These are phyloP conservation scores for Marvania coccoides DNA, from an alignment of 139 green algal genomes.

Conservation along the genomic window DNA sequence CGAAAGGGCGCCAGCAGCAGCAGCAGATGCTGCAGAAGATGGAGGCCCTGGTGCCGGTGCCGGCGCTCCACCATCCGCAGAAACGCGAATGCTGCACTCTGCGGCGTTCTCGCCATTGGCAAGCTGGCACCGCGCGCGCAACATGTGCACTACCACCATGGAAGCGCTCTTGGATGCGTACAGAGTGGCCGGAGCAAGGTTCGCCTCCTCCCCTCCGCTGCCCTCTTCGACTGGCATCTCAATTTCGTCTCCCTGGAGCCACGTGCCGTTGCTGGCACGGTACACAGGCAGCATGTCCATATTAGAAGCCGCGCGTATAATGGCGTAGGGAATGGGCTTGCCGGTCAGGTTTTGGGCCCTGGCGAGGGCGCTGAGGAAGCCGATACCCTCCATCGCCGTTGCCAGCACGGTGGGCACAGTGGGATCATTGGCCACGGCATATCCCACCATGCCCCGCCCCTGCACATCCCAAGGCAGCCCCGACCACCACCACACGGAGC, in stretches of 20 bases:
- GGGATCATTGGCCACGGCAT: background rate
- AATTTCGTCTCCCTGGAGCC: background rate
- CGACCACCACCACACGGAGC: conserved; percentile 4
- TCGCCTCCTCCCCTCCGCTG: too few relatives aligned
- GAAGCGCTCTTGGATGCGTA: too few relatives aligned
- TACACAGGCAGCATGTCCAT: background rate
- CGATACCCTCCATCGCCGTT: conserved; percentile 6
- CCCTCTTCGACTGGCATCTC: too few relatives aligned
- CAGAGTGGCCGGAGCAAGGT: too few relatives aligned
- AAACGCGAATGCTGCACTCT: too few relatives aligned
- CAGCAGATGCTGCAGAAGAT: too few relatives aligned
- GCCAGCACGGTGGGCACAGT: background rate
- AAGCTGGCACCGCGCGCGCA: too few relatives aligned
- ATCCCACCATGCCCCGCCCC: background rate
- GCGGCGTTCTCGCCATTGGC: too few relatives aligned
- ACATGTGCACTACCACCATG: too few relatives aligned
- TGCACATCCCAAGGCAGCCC: conserved; percentile 1
- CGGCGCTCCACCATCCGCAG: too few relatives aligned
- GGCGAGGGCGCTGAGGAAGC: background rate
- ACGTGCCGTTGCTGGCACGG: background rate
- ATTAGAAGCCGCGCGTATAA: background rate
- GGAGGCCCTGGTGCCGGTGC: too few relatives aligned
- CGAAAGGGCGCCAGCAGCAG: too few relatives aligned
- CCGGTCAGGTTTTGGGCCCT: conserved; percentile 1
- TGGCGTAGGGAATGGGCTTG: background rate